These are phyloP conservation scores for Cytospora paraplurivora DNA, from an alignment of 2,329 filamentous ascomycete genomes.

Conservation along the genomic window DNA sequence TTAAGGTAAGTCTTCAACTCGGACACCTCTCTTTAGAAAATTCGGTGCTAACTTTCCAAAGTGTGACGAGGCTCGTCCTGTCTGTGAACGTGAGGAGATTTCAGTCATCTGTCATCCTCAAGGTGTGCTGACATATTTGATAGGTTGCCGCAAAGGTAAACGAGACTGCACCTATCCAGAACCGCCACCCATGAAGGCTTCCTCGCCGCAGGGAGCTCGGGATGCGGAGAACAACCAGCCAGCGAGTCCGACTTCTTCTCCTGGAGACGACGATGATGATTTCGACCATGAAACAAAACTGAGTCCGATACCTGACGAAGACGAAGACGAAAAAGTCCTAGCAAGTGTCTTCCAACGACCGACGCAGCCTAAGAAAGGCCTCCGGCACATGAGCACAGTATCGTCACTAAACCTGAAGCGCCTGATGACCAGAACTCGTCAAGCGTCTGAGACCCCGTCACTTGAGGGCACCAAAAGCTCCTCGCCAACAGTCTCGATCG, in stretches of 20 bases:
- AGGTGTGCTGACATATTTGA: slow-evolving; percentile 29
- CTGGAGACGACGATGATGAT: slow-evolving; percentile 55
- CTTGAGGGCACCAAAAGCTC: slow-evolving; percentile 53
- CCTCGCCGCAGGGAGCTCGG: slow-evolving; percentile 40
- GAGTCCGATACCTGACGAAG: slow-evolving; percentile 58
- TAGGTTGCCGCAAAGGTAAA: slow-evolving; percentile 88
- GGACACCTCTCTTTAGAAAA: not conserved
- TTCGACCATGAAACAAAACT: slow-evolving; percentile 47
- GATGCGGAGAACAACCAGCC: slow-evolving; percentile 45
- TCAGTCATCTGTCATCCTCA: not conserved
- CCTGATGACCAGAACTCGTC: slow-evolving; percentile 40
- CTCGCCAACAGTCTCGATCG: slow-evolving; percentile 56
- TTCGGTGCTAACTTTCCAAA: slow-evolving; percentile 43
- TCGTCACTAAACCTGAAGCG: slow-evolving; percentile 43
- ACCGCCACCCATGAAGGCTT: slow-evolving; percentile 51
- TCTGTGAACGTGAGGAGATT: slow-evolving; percentile 70
- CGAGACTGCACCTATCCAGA: slow-evolving; percentile 91
- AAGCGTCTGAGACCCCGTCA: slow-evolving; percentile 57
- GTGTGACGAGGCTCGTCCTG: slow-evolving; percentile 88
- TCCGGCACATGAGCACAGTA: slow-evolving; percentile 42
- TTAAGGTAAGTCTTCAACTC: slow-evolving; percentile 60
- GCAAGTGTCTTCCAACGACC: slow-evolving; percentile 32
- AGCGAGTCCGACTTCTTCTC: slow-evolving; percentile 56
- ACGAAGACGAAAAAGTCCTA: slow-evolving; percentile 53
- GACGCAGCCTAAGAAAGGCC: slow-evolving; percentile 32